Base-by-base conservation (phyloP, 768 basidiomycete genomes). In the Gloeopeniophorella convolvens region DNA sequence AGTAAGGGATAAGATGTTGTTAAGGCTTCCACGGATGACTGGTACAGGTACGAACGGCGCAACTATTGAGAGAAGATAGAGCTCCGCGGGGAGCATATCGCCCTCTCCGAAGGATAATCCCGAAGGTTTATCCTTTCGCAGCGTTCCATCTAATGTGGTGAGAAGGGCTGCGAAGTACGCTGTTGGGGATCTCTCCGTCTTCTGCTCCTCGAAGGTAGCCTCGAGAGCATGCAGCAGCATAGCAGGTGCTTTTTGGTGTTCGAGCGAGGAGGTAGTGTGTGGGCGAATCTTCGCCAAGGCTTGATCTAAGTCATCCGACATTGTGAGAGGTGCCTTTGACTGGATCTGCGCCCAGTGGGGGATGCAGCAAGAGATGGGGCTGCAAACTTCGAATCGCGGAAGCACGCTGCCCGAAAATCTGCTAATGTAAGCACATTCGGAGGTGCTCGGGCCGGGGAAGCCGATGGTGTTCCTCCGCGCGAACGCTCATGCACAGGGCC, bases 131-230 rank as follows among this genome's bases (percentile, higher is more conserved):
- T 72, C 74, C 62, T 75, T 83, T 68, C 82, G 80, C 21, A 91
- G 66, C 10, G 84, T 82, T 51, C 84, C 80, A 60, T 90, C 86
- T 26, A 95, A 75, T 7, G 89, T 86, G 11, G 90, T 91, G 42
- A 90, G 71, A 51, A 95, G 74, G 3, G 88, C 85, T n/a, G 92
- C 89, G 67, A 94, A 96, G 71, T 97, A 98, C 26, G 96, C 95
- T 1, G 91, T 92, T 6, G 94, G 76, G 7, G 85, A 76, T 33
- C 70, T 68, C 45, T 85, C 82, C 7, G 83, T 73, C 54, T 70
- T 71, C 60, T 85, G 83, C 60, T 89, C 86, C 58, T 74, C 69
- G 58, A 84, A 78, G 33, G 83, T 89, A 13, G 81, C 76, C 67
- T 98, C 95, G 58, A 98, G 72, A 2, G 92, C 94, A 49, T 75